Percentiles rank a stretch among this genome's conserved stretches.
Evolutionary conservation across 2,329 filamentous ascomycete species (phyloP).

Genomic region (Aspergillus floridensis): DNA sequence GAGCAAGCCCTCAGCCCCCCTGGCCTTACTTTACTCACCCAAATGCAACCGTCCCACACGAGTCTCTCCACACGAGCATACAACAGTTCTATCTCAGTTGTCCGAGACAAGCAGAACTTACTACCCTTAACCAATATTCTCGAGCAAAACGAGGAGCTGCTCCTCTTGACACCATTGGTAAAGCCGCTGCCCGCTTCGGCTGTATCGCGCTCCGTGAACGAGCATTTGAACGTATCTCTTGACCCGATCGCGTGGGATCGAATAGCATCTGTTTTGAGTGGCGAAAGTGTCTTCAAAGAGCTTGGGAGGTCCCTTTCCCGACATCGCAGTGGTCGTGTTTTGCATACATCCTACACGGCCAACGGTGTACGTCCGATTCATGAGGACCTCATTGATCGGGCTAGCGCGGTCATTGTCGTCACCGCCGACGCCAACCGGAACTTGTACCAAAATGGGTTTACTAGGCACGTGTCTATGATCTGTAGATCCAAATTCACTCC

Average conservation of each 20-base stretch:
- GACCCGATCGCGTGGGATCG: constrained; percentile 58
- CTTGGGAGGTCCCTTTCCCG: constrained; percentile 83
- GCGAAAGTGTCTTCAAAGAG: constrained; percentile 88
- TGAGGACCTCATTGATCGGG: constrained; percentile 85
- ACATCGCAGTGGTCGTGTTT: constrained; percentile 77
- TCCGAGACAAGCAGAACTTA: constrained; percentile 81
- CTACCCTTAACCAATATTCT: constrained; percentile 79
- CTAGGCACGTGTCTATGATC: constrained; percentile 94
- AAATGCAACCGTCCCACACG: constrained; percentile 78
- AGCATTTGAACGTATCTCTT: constrained; percentile 46
- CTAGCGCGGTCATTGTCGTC: constrained; percentile 82
- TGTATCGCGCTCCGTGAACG: constrained; percentile 66
- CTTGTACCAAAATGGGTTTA: constrained; percentile 89
- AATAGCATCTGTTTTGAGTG: constrained; percentile 73
- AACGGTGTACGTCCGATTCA: constrained; percentile 90
- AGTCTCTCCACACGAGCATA: constrained; percentile 81
- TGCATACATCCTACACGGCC: constrained; percentile 93
- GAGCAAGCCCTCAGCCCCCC: constrained; percentile 83
- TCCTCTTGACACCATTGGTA: constrained; percentile 82
- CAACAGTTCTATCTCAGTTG: constrained; percentile 87
- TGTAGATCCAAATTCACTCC: constrained; percentile 54
- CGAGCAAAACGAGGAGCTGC: constrained; percentile 80
- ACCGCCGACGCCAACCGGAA: constrained; percentile 94
- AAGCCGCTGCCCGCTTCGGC: constrained; percentile 90
- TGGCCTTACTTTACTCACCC: constrained; percentile 71